These are phyloP conservation scores for Gracilaria gracilis DNA, from an alignment of 23 red algal genomes.

Conservation along the genomic window DNA sequence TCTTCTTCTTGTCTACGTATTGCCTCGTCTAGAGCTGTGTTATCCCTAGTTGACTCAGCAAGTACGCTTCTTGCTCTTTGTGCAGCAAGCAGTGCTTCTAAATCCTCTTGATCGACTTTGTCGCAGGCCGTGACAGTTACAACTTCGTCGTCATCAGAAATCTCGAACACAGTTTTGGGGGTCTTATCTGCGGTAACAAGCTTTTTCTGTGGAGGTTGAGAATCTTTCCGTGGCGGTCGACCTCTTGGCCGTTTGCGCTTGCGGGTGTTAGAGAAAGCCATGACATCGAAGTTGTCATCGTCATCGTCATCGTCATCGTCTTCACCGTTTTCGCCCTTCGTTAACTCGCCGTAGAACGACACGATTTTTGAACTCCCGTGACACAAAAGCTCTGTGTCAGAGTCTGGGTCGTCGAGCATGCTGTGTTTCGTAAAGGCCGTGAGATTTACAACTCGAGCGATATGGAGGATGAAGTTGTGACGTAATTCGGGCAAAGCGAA, in stretches of 20 bases:
- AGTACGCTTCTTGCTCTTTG: conserved; percentile 3
- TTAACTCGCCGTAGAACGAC: neutral
- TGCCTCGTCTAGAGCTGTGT: neutral
- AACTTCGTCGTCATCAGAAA: conserved; percentile 15
- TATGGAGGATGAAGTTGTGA: neutral
- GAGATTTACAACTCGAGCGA: neutral
- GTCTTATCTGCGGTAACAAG: neutral
- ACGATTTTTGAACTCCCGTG: conserved; percentile 13
- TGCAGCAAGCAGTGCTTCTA: conserved; percentile 12
- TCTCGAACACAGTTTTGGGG: conserved; percentile 28
- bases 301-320: conserved; percentile 23
- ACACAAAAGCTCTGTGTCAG: conserved; percentile 8
- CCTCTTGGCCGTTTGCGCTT: conserved; percentile 6
- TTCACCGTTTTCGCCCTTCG: neutral
- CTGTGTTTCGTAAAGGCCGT: neutral
- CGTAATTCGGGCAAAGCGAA: neutral
- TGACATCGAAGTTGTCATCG: conserved; percentile 4
- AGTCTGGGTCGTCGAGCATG: conserved; percentile 28
- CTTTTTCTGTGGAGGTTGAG: conserved; percentile 2
- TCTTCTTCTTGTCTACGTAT: neutral
- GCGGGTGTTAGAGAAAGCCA: neutral
- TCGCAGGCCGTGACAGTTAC: neutral
- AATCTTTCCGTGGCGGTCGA: conserved; percentile 6
- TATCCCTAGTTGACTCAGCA: conserved; percentile 19
- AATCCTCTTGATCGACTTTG: neutral